These are phyloP conservation scores for Ustilago xerochloae DNA, from an alignment of 1,284 basidiomycete species.

Conservation along the genomic window DNA sequence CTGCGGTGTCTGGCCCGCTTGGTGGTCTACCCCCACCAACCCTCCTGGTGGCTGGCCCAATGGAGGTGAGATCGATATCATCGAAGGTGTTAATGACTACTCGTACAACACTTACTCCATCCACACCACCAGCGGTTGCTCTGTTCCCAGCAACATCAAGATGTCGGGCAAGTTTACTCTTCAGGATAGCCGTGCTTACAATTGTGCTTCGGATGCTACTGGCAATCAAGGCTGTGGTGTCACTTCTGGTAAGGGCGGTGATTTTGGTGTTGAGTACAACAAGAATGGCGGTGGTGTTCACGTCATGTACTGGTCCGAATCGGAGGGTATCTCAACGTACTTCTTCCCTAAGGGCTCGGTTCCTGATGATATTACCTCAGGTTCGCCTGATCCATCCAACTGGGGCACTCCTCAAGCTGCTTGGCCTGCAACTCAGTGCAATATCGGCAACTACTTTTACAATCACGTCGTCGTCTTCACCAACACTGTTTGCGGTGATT, in stretches of 20 bases:
- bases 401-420: constrained; percentile 72
- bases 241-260: constrained; percentile 69
- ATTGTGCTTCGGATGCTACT: constrained; percentile 74
- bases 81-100: constrained; percentile 60
- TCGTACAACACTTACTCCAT: constrained; percentile 54
- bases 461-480: constrained; percentile 56
- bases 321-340: constrained; percentile 72
- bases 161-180: constrained; percentile 48
- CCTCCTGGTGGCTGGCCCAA: constrained; percentile 52
- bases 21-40: constrained; percentile 57
- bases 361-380: constrained; percentile 70
- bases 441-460: constrained; percentile 71
- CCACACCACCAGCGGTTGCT: constrained; percentile 54
- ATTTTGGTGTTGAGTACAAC: constrained; percentile 75
- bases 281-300: constrained; percentile 73
- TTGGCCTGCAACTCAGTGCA: constrained; percentile 71
- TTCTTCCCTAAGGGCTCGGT: constrained; percentile 72
- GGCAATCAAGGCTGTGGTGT: constrained; percentile 79
- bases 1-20: constrained; percentile 64
- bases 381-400: constrained; percentile 66
- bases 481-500: constrained; percentile 54
- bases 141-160: constrained; percentile 15
- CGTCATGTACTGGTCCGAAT: constrained; percentile 44
- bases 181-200: constrained; percentile 63
- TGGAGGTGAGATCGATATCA: constrained; percentile 63